These are phyloP conservation scores for Cucumis cinereus DNA, from an alignment of 306 rosid species.

Conservation along the genomic window DNA sequence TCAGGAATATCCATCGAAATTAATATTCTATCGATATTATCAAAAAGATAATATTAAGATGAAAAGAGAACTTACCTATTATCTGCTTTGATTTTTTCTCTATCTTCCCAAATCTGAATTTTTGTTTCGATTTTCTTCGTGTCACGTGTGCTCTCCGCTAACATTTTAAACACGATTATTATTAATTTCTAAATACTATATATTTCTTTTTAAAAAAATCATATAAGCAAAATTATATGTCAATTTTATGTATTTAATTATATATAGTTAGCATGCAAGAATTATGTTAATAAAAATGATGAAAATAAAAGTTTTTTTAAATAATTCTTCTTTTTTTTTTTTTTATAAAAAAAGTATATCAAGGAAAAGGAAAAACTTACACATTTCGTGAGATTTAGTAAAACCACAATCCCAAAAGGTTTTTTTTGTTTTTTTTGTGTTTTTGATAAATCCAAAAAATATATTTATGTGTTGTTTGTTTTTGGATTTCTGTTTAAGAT, in stretches of 20 bases:
- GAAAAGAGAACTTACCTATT: background rate
- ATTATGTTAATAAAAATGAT: too few species aligned
- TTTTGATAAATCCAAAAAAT: background rate
- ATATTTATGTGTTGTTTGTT: too few species aligned
- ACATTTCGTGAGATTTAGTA: background rate
- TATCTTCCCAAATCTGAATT: background rate
- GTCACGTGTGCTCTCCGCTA: background rate
- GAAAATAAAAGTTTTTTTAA: too few species aligned
- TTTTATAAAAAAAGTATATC: too few species aligned
- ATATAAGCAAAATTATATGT: too few species aligned
- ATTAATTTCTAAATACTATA: background rate
- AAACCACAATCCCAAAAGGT: background rate
- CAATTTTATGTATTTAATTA: too few species aligned
- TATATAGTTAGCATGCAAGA: too few species aligned
- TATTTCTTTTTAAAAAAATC: too few species aligned
- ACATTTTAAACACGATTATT: background rate
- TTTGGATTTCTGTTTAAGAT: background rate
- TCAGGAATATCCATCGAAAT: too few species aligned
- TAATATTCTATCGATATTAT: too few species aligned
- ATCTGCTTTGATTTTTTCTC: background rate
- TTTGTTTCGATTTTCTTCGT: background rate
- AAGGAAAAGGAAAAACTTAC: background rate
- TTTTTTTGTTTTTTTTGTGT: too few species aligned
- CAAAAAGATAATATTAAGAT: background rate
- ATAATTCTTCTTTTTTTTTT: too few species aligned